Conservation (phyloP, 345 rosid species). For the Trapa bicornis region DNA sequence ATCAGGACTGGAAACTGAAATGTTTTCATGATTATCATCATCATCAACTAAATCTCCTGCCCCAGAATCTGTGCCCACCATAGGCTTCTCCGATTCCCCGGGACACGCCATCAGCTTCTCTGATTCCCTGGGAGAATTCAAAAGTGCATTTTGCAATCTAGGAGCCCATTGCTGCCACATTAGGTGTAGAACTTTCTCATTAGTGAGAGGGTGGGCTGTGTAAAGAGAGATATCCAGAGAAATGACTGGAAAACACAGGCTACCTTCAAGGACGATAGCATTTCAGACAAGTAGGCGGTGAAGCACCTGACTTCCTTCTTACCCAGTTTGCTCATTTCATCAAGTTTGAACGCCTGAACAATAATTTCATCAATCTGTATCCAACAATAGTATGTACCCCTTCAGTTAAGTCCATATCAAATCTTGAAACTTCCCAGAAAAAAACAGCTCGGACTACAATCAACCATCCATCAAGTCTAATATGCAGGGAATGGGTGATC, state of each 20-base stretch:
- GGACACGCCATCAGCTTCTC: slow-evolving; percentile 18
- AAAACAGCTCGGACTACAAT: background rate
- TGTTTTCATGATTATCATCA: slow-evolving; percentile 20
- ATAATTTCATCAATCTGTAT: slow-evolving; percentile 75
- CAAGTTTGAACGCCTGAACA: slow-evolving; percentile 44
- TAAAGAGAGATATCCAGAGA: background rate
- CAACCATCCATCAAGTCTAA: background rate
- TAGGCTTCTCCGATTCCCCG: slow-evolving; percentile 14
- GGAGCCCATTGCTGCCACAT: slow-evolving; percentile 75
- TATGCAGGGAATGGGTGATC: background rate
- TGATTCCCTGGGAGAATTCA: slow-evolving; percentile 12
- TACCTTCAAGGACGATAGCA: slow-evolving; percentile 66
- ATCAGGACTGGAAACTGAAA: slow-evolving; percentile 53
- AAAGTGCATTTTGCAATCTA: slow-evolving; percentile 36
- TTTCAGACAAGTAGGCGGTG: slow-evolving; percentile 34
- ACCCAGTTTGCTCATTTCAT: slow-evolving; percentile 31
- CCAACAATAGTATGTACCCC: no score
- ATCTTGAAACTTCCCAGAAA: background rate
- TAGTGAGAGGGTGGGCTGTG: background rate
- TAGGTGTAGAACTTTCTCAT: background rate
- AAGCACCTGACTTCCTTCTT: slow-evolving; percentile 51
- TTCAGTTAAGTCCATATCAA: background rate
- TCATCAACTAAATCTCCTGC: background rate
- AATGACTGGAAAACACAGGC: background rate
- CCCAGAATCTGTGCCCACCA: slow-evolving; percentile 11